These are phyloP conservation scores for sunflower (Helianthus annuus) DNA, from an alignment of 129 eudicot species.

Conservation along the genomic window DNA sequence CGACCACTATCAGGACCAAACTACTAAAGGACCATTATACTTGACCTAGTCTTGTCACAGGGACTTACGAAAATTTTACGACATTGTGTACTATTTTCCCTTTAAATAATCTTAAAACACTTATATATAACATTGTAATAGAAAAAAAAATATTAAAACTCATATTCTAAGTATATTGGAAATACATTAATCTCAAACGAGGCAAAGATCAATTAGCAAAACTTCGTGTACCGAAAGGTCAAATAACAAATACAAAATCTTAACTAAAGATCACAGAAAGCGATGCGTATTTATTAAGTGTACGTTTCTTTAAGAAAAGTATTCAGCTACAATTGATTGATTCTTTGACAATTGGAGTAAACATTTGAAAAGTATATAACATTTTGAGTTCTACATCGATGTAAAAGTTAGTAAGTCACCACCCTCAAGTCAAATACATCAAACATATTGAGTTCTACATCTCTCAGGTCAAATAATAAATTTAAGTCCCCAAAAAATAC, in stretches of 20 bases:
- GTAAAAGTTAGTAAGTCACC: background rate
- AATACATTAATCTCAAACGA: background rate
- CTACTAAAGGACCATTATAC: too few species aligned
- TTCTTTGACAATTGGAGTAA: too few species aligned
- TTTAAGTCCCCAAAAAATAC: slow-evolving; percentile 18
- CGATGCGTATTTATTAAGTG: slow-evolving; percentile 8
- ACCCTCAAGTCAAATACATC: background rate
- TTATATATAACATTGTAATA: too few species aligned
- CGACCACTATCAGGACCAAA: too few species aligned
- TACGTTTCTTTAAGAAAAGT: background rate
- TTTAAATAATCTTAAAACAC: background rate
- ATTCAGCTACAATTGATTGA: too few species aligned
- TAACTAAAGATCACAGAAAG: slow-evolving; percentile 21
- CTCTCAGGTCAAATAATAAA: slow-evolving; percentile 34
- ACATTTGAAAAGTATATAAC: too few species aligned
- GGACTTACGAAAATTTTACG: too few species aligned
- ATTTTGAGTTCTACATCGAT: slow-evolving; percentile 8
- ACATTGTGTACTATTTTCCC: background rate
- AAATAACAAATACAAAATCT: slow-evolving; percentile 25
- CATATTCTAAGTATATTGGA: background rate
- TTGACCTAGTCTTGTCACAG: too few species aligned
- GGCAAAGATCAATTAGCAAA: background rate
- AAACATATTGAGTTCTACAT: slow-evolving; percentile 25
- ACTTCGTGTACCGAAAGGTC: background rate
- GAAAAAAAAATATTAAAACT: background rate